A percentile compares a stretch with the other conserved stretches of the same genome.
Conservation (phyloP, 1,139 yeast genomes). For the Candida gigantensis region DNA sequence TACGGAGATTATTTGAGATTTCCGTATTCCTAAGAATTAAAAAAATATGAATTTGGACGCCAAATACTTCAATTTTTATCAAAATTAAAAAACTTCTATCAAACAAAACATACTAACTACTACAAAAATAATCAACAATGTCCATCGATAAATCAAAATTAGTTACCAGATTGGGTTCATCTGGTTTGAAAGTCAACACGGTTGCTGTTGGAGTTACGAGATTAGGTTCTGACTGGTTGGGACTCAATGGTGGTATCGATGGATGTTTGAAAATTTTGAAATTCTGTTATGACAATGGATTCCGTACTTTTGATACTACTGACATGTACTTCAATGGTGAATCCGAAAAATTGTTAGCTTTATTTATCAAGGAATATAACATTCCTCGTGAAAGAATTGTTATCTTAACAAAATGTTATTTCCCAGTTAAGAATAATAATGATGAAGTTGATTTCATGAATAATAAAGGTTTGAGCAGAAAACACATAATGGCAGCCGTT, state of each 20-base stretch:
- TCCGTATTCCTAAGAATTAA: too few species aligned
- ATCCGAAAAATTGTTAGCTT: constrained; percentile 22
- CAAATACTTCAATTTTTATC: too few species aligned
- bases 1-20: too few species aligned
- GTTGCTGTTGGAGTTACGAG: constrained; percentile 8
- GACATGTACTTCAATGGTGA: constrained; percentile 29
- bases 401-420: constrained; percentile 41
- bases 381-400: constrained; percentile 25
- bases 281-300: constrained; percentile 47
- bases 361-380: constrained; percentile 22
- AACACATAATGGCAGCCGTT: constrained; percentile 54
- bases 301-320: constrained; percentile 42
- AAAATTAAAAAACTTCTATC: too few species aligned
- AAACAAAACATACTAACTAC: too few species aligned
- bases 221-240: constrained; percentile 6
- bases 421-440: constrained; percentile 18
- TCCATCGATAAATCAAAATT: constrained; percentile 6
- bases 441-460: constrained; percentile 21
- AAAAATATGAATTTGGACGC: too few species aligned
- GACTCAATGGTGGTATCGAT: constrained; percentile 11
- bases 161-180: constrained; percentile 5
- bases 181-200: constrained; percentile 7
- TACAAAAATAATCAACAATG: too few species aligned
- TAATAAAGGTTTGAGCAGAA: constrained; percentile 48
- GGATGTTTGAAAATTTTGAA: constrained; percentile 36